A percentile compares a stretch with the other conserved stretches of the same genome.
These are phyloP conservation scores for Ogataea glucozyma DNA, from an alignment of 805 yeast species.

Conservation along the genomic window DNA sequence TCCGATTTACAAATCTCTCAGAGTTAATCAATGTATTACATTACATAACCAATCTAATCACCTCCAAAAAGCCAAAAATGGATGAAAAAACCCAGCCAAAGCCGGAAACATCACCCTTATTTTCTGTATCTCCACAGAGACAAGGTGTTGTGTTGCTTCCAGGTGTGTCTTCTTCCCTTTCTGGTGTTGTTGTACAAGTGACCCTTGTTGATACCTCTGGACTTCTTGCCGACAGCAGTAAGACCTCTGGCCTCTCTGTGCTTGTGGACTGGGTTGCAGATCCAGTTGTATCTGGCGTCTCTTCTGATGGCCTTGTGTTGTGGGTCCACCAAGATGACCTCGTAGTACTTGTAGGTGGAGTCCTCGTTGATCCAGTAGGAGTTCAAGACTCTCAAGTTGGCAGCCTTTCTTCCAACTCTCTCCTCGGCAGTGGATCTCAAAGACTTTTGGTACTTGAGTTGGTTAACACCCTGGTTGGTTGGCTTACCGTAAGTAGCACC, in stretches of 20 bases:
- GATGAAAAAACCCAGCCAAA: constrained; percentile 9
- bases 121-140: constrained; percentile 99
- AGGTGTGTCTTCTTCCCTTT: constrained; percentile 99
- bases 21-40: too few species aligned
- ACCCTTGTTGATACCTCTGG: constrained; percentile 99
- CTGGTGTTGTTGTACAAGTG: constrained; percentile 97
- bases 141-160: constrained; percentile 99
- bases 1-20: too few species aligned
- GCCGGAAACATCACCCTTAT: constrained; percentile 37
- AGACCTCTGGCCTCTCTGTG: constrained; percentile 99
- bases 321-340: constrained; percentile 97
- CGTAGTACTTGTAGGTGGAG: constrained; percentile 98
- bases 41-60: constrained; percentile 1
- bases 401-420: constrained; percentile 98
- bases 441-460: constrained; percentile 98
- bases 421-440: constrained; percentile 99
- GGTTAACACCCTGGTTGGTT: constrained; percentile 99
- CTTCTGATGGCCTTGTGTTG: constrained; percentile 98
- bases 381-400: constrained; percentile 99
- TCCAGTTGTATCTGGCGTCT: constrained; percentile 99
- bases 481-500: constrained; percentile 99
- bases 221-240: constrained; percentile 96
- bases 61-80: constrained; percentile 4
- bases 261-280: constrained; percentile 99
- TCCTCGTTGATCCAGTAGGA: constrained; percentile 99